These are phyloP conservation scores for Aspergillus panamensis DNA, from an alignment of 495 filamentous ascomycete species.

Conservation along the genomic window DNA sequence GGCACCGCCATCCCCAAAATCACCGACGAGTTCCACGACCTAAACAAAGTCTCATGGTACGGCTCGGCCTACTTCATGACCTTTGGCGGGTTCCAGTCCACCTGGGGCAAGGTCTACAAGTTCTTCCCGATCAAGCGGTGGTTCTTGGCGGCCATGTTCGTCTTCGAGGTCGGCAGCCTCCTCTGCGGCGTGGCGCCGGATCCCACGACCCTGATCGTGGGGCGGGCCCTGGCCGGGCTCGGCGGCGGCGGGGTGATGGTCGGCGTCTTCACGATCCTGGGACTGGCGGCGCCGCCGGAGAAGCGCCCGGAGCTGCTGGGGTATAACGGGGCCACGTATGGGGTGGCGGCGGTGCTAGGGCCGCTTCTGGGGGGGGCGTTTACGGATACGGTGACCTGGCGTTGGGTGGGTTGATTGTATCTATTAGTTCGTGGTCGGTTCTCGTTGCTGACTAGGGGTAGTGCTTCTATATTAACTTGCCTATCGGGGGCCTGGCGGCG, in stretches of 20 bases:
- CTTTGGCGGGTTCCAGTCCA: background rate
- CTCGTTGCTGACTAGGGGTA: background rate
- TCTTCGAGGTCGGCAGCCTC: conserved; percentile 17
- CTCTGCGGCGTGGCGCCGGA: conserved; percentile 24
- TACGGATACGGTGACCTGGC: background rate
- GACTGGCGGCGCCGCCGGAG: conserved; percentile 38
- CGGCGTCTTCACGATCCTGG: conserved; percentile 34
- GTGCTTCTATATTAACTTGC: conserved; percentile 58
- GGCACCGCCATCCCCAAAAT: conserved; percentile 25
- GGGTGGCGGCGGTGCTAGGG: conserved; percentile 41
- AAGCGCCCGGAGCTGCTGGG: conserved; percentile 49
- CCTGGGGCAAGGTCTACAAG: conserved; percentile 1
- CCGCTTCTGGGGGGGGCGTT: conserved; percentile 19
- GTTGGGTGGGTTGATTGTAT: background rate
- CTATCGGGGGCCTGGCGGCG: conserved; percentile 25
- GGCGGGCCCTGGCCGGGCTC: conserved; percentile 67
- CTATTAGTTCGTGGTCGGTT: too few relatives aligned
- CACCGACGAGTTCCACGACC: conserved; percentile 61
- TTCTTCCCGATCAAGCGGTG: conserved; percentile 3
- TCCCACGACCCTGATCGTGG: conserved; percentile 56
- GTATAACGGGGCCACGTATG: conserved; percentile 44
- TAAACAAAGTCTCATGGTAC: conserved; percentile 66
- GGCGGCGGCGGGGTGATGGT: conserved; percentile 38
- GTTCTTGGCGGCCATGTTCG: conserved; percentile 6
- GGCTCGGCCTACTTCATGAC: conserved; percentile 29